phyloP scores from a whole-genome alignment of 2,329 filamentous ascomycete species.

The Thelonectria blattea region DNA sequence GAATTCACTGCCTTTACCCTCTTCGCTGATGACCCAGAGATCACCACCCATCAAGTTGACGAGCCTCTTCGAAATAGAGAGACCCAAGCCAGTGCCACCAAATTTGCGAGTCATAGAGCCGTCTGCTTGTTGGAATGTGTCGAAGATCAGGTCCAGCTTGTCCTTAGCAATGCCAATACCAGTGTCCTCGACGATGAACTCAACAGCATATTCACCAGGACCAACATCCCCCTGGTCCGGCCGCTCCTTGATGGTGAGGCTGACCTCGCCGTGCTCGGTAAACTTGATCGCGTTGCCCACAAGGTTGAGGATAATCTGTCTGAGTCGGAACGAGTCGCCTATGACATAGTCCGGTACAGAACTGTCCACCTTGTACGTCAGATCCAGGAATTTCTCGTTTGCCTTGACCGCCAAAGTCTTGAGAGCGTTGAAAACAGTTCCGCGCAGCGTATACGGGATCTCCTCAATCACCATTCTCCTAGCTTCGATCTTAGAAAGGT shows the following conservation, averaged over 20 bases:
- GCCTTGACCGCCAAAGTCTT: conserved; percentile 98
- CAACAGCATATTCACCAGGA: conserved; percentile 84
- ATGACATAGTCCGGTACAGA: conserved; percentile 94
- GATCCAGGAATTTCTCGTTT: conserved; percentile 91
- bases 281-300: conserved; percentile 99
- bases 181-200: conserved; percentile 95
- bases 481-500: conserved; percentile 85
- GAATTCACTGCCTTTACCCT: conserved; percentile 90
- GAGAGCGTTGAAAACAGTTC: conserved; percentile 94
- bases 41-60: conserved; percentile 97
- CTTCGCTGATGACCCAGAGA: conserved; percentile 93
- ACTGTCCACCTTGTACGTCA: conserved; percentile 92
- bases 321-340: conserved; percentile 93
- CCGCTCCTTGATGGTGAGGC: conserved; percentile 81
- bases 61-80: conserved; percentile 93
- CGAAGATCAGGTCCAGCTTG: conserved; percentile 96
- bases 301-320: conserved; percentile 95
- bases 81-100: conserved; percentile 88
- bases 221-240: conserved; percentile 68
- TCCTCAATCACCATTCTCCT: conserved; percentile 98
- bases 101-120: conserved; percentile 96
- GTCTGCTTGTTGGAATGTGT: conserved; percentile 98
- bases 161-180: conserved; percentile 96
- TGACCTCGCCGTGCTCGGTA: conserved; percentile 95
- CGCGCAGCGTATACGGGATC: conserved; percentile 92